Evolutionary conservation across 441 rosid species (phyloP), one percentile per base, ranked within the genome.

Genomic region (Sinapis alba): DNA sequence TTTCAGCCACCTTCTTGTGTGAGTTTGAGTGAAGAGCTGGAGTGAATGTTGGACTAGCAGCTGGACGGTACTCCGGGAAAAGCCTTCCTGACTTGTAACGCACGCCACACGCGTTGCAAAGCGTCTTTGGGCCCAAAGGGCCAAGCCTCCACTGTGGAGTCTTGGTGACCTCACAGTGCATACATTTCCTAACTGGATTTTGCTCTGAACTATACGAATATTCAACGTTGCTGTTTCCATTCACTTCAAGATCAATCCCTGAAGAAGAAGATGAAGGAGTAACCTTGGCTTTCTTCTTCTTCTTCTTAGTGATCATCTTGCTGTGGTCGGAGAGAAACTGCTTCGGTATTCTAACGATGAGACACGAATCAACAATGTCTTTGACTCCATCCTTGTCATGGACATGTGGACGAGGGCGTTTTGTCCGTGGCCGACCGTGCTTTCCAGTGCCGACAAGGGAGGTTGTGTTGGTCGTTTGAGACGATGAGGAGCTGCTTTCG

Each of bases 121-220:
- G 97, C 2, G 98, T 89, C 82, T 95, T 95, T 3, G 96, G 99
- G 0, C 99, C 99, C 95, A 89, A 80, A 20, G 99, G 99, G 1
- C 99, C 99, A 8, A 96, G 95, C 79, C 99, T 86, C 99, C 99
- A 95, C 66, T 95, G 99, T 0, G 99, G 99, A 0, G 98, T 95
- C 86, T 91, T 91, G 1, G 98, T 95, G 45, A 93, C 86, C 82
- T 93, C 97, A 38, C 98, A 95, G 32, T 95, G 99, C 94, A 91
- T 69, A 58, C 99, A 95, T 83, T 90, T 93, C 87, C 98, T 85
- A 12, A 85, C 86, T 0, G 88, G 82, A 51, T 81, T 81, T 16
- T 71, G 73, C 74, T 73, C 81, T 0, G 71, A 73, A 54, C 75
- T 62, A 32, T 68, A 73, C 20, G 81, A 78, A 57, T n/a, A n/a